These are phyloP conservation scores for Hypoxylon rubiginosum DNA, from an alignment of 2,329 filamentous ascomycete species.

Conservation along the genomic window DNA sequence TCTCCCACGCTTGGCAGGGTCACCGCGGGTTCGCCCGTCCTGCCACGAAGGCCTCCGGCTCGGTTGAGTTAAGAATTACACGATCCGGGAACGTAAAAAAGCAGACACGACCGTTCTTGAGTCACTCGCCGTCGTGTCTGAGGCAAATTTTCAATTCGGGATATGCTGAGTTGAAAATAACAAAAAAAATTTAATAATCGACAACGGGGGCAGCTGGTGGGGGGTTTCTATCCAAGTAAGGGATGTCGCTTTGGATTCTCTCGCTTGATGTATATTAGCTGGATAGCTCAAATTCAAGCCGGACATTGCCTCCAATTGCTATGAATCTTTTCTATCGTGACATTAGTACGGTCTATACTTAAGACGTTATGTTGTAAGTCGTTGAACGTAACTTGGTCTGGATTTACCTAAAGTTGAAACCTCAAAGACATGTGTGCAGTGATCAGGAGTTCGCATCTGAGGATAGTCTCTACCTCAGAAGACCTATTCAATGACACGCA, in stretches of 20 bases:
- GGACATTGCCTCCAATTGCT: conserved; percentile 48
- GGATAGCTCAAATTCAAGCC: conserved; percentile 55
- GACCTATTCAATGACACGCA: no score
- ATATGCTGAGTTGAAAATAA: conserved; percentile 11
- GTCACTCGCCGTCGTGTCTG: conserved; percentile 21
- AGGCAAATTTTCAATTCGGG: not conserved
- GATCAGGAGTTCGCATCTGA: no score
- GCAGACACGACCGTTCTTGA: conserved; percentile 12
- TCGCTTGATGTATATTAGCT: conserved; percentile 43
- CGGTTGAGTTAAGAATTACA: conserved; percentile 47
- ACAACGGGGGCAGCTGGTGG: conserved; percentile 53
- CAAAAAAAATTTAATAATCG: conserved; percentile 38
- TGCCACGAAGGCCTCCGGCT: conserved; percentile 56
- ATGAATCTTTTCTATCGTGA: conserved; percentile 4
- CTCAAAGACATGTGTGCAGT: no score
- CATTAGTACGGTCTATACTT: not conserved
- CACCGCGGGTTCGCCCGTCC: conserved; percentile 46
- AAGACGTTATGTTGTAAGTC: not conserved
- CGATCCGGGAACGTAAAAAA: conserved; percentile 34
- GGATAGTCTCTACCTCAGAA: no score
- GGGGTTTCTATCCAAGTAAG: conserved; percentile 52
- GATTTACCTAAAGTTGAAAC: no score
- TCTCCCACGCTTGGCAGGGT: conserved; percentile 55
- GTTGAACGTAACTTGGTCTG: not conserved
- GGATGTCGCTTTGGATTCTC: conserved; percentile 53